Base-by-base conservation (phyloP, 2,329 filamentous ascomycete species). In the Chrysoporthe deuterocubensis region DNA sequence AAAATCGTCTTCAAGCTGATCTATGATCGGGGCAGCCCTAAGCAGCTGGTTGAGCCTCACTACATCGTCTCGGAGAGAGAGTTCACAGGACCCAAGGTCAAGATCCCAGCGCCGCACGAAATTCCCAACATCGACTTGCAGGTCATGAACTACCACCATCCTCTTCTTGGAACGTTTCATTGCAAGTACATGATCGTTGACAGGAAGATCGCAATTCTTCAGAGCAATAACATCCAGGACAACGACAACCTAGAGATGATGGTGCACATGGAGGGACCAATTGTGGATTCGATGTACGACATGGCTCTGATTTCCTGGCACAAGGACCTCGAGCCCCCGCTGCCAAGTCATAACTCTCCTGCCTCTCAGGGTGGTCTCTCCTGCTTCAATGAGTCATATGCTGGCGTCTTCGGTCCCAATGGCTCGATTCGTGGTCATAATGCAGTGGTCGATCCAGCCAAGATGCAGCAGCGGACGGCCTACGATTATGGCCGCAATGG, bases 211-310 rank as follows among this genome's bases (percentile, higher is more conserved):
- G 92, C 86, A 0, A 80, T 92, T 1, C 76, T 94, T 1, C 90
- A 92, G 78, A 94, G 91, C 79, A 93, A 93, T 76, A 95, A 94
- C 73, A 91, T 94, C 62, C 84, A 89, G 76, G 89, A 93, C 71
- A 94, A 93, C 64, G 90, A 92, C 72, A 95, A 95, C 71, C 69
- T 94, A 66, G 92, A 95, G 77, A 94, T 95, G 92, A 89, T 93
- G 85, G 83, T 87, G 2, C 91, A 92, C 66, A 75, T 93, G 0
- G 91, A 94, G 78, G 92, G 92, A 0, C 87, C 90, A 0, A 91
- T 94, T 67, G 91, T 94, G 0, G 90, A 94, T 72, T 87, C 88
- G 1, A 78, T 94, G 34, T 94, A 93, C 74, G 92, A 95, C 71
- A 89, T 89, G 71, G 90, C 90, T 0, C 76, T 94, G 50, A 83